phyloP scores from a whole-genome alignment of 1,139 yeast species.

The Suhomyces kunorum region DNA sequence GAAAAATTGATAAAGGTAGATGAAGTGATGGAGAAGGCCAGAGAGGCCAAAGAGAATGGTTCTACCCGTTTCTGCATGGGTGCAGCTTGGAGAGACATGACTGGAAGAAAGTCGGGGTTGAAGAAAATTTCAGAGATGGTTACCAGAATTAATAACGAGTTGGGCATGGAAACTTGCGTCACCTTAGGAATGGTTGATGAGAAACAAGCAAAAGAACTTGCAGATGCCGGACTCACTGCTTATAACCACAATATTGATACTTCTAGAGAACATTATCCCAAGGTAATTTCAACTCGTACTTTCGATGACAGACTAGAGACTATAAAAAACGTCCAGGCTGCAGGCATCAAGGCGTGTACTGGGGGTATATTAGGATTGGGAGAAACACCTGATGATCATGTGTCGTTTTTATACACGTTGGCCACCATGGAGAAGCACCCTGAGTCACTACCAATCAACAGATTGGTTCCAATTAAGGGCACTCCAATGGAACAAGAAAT shows the following conservation, averaged over 20 bases:
- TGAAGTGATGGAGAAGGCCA: conserved; percentile 63
- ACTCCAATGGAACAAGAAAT: conserved; percentile 69
- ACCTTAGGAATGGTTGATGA: conserved; percentile 75
- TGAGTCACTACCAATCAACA: conserved; percentile 78
- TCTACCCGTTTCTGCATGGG: conserved; percentile 84
- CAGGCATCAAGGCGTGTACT: conserved; percentile 72
- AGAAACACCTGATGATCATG: conserved; percentile 69
- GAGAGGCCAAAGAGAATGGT: conserved; percentile 66
- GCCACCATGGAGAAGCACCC: conserved; percentile 71
- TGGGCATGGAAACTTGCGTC: conserved; percentile 77
- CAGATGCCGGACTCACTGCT: conserved; percentile 75
- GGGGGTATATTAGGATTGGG: conserved; percentile 84
- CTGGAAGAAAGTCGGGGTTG: conserved; percentile 70
- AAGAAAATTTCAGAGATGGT: conserved; percentile 68
- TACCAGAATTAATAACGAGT: conserved; percentile 54
- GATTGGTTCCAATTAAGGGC: conserved; percentile 76
- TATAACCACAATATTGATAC: conserved; percentile 83
- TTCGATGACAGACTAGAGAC: conserved; percentile 73
- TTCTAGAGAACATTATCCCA: conserved; percentile 74
- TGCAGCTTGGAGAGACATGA: conserved; percentile 88
- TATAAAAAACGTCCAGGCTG: conserved; percentile 60
- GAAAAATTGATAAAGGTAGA: conserved; percentile 63
- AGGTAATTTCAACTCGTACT: conserved; percentile 65
- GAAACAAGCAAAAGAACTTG: conserved; percentile 58
- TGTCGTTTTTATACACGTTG: conserved; percentile 66